phyloP scores from a whole-genome alignment of 2,329 filamentous ascomycete species.

The Colletotrichum sidae region DNA sequence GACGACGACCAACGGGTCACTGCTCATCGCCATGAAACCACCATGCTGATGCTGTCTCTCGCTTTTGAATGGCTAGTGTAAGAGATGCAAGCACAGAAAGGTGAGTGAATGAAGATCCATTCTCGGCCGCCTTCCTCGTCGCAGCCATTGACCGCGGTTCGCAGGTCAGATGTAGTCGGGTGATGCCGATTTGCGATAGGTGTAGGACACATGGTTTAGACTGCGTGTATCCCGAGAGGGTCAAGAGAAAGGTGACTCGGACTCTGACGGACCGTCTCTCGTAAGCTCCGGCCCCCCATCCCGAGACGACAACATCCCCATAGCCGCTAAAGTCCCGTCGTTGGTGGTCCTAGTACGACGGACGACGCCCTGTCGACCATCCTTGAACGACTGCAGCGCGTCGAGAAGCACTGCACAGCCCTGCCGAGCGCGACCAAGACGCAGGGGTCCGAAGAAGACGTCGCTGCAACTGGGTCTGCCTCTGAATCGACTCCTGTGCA shows the following conservation, averaged over 20 bases:
- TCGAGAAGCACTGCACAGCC: conserved; percentile 41
- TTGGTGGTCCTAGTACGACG: conserved; percentile 19
- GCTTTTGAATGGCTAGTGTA: conserved; percentile 4
- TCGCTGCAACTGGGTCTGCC: too few species aligned
- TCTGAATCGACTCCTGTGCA: too few species aligned
- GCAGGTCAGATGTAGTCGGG: conserved; percentile 45
- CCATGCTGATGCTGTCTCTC: conserved; percentile 11
- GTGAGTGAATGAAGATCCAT: not conserved
- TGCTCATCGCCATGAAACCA: not conserved
- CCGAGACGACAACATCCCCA: not conserved
- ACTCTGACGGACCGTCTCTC: conserved; percentile 30
- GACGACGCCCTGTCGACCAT: conserved; percentile 42
- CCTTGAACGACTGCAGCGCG: conserved; percentile 45
- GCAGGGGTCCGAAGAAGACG: too few species aligned
- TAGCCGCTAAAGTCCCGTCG: conserved; percentile 7
- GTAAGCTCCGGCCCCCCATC: conserved; percentile 10
- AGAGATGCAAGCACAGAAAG: conserved; percentile 29
- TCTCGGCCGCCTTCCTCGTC: not conserved
- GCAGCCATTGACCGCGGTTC: not conserved
- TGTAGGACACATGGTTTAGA: conserved; percentile 43
- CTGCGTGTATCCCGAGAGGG: conserved; percentile 44
- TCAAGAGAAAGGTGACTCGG: conserved; percentile 42
- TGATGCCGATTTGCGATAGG: conserved; percentile 44
- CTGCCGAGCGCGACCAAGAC: not conserved
- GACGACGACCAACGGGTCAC: not conserved